Conservation (phyloP, 768 basidiomycete genomes). For the Lactarius deliciosus region DNA sequence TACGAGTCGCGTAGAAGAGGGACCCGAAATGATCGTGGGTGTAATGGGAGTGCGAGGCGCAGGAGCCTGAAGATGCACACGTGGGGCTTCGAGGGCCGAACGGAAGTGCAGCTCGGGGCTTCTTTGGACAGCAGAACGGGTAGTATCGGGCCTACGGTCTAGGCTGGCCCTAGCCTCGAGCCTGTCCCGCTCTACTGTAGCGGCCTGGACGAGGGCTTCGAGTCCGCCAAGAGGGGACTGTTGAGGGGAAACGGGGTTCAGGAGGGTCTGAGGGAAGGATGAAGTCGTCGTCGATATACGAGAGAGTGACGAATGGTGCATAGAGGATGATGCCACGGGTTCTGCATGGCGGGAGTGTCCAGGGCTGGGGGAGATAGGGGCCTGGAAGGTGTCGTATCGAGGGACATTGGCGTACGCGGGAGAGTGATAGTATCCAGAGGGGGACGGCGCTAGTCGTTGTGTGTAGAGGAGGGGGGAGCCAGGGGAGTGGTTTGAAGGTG, state of each 20-base stretch:
- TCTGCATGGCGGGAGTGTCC: conserved; percentile 22
- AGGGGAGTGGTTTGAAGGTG: conserved; percentile 22
- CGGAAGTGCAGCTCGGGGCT: conserved; percentile 19
- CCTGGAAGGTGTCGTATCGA: conserved; percentile 18
- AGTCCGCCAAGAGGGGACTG: conserved; percentile 41
- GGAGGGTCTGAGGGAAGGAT: conserved; percentile 28
- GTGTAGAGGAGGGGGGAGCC: conserved; percentile 22
- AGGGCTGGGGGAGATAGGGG: conserved; percentile 18
- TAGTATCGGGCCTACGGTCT: conserved; percentile 7
- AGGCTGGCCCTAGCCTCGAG: conserved; percentile 38
- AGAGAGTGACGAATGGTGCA: conserved; percentile 19
- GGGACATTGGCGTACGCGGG: conserved; percentile 3
- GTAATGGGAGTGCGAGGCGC: conserved; percentile 18
- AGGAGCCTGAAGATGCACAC: conserved; percentile 16
- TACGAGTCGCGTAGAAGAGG: conserved; percentile 22
- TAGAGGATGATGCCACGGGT: conserved; percentile 13
- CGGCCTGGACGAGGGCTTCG: conserved; percentile 70
- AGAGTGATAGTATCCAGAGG: conserved; percentile 15
- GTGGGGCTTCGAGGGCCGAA: conserved; percentile 11
- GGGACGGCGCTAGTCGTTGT: conserved; percentile 14
- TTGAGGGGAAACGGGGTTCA: conserved; percentile 32
- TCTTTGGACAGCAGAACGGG: conserved; percentile 13
- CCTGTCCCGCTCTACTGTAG: conserved; percentile 61
- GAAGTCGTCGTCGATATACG: conserved; percentile 20
- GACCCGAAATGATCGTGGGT: conserved; percentile 12